phyloP scores from a whole-genome alignment of 257 asterid genomes.

The Plectranthus barbatus region DNA sequence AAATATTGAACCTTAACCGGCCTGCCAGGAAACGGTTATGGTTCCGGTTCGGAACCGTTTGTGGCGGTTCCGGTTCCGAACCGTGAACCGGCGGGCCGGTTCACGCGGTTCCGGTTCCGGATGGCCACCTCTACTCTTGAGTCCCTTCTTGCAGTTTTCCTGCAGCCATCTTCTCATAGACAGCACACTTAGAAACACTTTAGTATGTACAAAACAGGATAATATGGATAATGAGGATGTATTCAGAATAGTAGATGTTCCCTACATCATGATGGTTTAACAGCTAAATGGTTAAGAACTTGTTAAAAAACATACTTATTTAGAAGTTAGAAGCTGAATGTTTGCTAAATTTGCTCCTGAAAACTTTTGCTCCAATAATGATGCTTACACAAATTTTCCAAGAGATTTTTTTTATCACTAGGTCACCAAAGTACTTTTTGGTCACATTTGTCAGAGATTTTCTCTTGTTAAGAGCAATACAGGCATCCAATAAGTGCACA shows the following conservation, averaged over 20 bases:
- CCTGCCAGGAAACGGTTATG: no score
- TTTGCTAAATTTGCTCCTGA: background rate
- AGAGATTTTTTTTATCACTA: background rate
- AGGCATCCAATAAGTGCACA: background rate
- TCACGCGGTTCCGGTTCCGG: no score
- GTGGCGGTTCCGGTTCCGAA: no score
- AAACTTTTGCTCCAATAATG: background rate
- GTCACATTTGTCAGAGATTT: slow-evolving; percentile 8
- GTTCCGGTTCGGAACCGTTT: no score
- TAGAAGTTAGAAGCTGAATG: background rate
- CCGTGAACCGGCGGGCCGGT: no score
- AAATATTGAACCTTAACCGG: no score
- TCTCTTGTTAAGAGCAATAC: background rate
- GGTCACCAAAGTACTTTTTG: background rate
- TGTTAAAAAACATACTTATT: background rate
- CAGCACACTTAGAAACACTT: background rate
- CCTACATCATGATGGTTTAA: background rate
- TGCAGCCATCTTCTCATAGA: background rate
- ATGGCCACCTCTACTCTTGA: no score
- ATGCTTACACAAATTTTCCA: background rate
- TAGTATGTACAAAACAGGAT: no score
- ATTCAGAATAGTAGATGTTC: background rate
- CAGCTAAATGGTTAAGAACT: background rate
- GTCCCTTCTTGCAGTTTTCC: slow-evolving; percentile 2
- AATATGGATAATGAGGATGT: background rate